A percentile compares a stretch with the other conserved stretches of the same genome.
These are phyloP conservation scores for Coemansia sp. DNA, from an alignment of 371 early-diverging fungal genomes.

Conservation along the genomic window DNA sequence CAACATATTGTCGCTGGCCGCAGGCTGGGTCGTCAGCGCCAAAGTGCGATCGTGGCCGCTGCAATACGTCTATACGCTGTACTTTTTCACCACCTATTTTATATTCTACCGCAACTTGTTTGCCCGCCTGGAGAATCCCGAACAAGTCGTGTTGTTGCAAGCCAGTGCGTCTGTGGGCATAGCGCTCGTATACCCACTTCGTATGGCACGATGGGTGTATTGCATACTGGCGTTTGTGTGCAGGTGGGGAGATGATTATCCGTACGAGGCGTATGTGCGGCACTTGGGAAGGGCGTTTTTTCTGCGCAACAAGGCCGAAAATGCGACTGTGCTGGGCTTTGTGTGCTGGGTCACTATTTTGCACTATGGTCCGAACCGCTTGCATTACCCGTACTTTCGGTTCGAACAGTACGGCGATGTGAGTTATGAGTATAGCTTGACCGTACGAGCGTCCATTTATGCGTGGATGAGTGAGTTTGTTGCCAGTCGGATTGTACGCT, in stretches of 20 bases:
- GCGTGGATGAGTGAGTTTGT: constrained; percentile 68
- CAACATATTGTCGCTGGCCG: constrained; percentile 61
- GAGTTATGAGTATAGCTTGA: constrained; percentile 55
- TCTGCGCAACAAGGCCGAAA: constrained; percentile 71
- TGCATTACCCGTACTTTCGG: constrained; percentile 67
- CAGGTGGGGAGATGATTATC: constrained; percentile 55
- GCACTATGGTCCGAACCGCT: constrained; percentile 65
- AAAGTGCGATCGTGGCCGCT: constrained; percentile 68
- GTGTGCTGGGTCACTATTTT: constrained; percentile 68
- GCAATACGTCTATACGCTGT: constrained; percentile 65
- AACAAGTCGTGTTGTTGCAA: constrained; percentile 66
- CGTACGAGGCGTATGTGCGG: constrained; percentile 65
- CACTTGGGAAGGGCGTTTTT: constrained; percentile 69
- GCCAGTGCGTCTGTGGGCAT: constrained; percentile 71
- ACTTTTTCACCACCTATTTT: constrained; percentile 75
- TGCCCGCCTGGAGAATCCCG: constrained; percentile 64
- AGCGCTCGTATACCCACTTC: constrained; percentile 68
- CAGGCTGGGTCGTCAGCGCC: constrained; percentile 63
- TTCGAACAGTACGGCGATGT: constrained; percentile 55
- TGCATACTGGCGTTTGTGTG: constrained; percentile 46
- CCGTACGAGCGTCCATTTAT: constrained; percentile 58
- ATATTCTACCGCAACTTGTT: constrained; percentile 77
- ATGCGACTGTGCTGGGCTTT: constrained; percentile 75
- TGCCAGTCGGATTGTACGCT: constrained; percentile 54
- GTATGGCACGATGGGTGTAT: constrained; percentile 64